Evolutionary conservation across 495 filamentous ascomycete species (phyloP).

Genomic region (Ascodesmis nigricans): DNA sequence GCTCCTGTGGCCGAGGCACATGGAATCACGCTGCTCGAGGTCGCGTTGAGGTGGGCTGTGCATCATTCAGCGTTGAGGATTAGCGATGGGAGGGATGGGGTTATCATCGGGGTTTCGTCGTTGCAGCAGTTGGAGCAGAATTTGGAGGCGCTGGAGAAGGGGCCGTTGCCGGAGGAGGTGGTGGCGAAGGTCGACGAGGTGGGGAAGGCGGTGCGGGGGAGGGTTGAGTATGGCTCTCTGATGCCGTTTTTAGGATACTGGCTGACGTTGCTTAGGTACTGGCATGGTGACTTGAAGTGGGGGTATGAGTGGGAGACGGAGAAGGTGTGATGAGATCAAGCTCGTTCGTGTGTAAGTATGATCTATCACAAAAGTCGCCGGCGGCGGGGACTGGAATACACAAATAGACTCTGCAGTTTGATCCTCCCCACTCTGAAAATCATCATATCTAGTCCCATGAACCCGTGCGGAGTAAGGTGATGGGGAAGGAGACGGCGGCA

Average conservation of each 20-base stretch:
- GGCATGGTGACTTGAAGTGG: constrained; percentile 57
- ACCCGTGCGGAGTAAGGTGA: too few species aligned
- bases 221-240: constrained; percentile 25
- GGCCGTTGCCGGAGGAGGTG: constrained; percentile 67
- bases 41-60: constrained; percentile 56
- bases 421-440: too few species aligned
- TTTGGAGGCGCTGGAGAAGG: constrained; percentile 58
- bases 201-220: constrained; percentile 45
- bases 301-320: too few species aligned
- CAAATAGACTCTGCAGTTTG: too few species aligned
- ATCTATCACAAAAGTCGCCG: too few species aligned
- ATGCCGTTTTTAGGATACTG: constrained; percentile 6
- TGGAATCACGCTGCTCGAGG: constrained; percentile 59
- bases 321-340: too few species aligned
- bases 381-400: too few species aligned
- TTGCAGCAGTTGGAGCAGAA: constrained; percentile 54
- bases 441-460: too few species aligned
- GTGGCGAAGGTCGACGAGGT: constrained; percentile 61
- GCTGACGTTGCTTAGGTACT: constrained; percentile 28
- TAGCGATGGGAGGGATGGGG: constrained; percentile 47
- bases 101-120: constrained; percentile 61
- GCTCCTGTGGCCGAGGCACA: constrained; percentile 55
- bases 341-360: too few species aligned
- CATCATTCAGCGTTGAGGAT: constrained; percentile 57
- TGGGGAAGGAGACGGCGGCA: too few species aligned